A percentile compares a stretch with the other conserved stretches of the same genome.
phyloP scores from a whole-genome alignment of 768 basidiomycete genomes.

The Suillus subluteus region DNA sequence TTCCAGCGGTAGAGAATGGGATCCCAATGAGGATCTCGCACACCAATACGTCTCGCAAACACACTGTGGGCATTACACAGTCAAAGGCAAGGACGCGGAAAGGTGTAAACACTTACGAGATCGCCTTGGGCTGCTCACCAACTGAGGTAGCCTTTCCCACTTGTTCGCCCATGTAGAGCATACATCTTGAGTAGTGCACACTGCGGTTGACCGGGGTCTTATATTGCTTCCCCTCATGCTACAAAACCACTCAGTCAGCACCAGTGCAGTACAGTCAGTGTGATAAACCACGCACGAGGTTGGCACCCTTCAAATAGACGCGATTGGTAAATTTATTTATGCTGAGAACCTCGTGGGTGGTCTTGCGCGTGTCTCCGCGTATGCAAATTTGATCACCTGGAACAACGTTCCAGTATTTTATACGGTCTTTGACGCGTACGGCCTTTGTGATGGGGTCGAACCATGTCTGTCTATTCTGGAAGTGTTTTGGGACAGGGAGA shows the following conservation, averaged over 20 bases:
- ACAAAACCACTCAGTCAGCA: constrained; percentile 10
- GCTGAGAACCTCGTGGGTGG: constrained; percentile 69
- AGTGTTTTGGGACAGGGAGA: constrained; percentile 59
- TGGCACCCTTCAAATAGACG: constrained; percentile 56
- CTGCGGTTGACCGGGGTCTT: constrained; percentile 33
- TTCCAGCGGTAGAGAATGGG: constrained; percentile 56
- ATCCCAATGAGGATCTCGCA: constrained; percentile 63
- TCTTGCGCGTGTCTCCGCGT: constrained; percentile 62
- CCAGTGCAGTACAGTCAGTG: neutral
- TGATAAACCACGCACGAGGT: constrained; percentile 28
- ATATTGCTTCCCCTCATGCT: constrained; percentile 24
- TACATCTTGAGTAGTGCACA: constrained; percentile 80
- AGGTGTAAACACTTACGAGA: constrained; percentile 47
- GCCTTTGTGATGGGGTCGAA: constrained; percentile 51
- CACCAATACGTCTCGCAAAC: constrained; percentile 74
- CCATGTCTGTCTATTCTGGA: constrained; percentile 47
- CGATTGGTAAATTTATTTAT: constrained; percentile 76
- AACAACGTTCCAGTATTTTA: constrained; percentile 87
- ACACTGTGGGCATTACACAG: constrained; percentile 50
- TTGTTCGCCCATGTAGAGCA: constrained; percentile 73
- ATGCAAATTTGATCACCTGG: constrained; percentile 81
- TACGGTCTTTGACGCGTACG: constrained; percentile 65
- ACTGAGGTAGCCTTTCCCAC: constrained; percentile 51
- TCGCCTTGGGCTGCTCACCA: constrained; percentile 40
- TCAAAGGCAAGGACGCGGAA: neutral